Evolutionary conservation across 208 protist species (phyloP).

Genomic region (Trypanosoma lewisi): DNA sequence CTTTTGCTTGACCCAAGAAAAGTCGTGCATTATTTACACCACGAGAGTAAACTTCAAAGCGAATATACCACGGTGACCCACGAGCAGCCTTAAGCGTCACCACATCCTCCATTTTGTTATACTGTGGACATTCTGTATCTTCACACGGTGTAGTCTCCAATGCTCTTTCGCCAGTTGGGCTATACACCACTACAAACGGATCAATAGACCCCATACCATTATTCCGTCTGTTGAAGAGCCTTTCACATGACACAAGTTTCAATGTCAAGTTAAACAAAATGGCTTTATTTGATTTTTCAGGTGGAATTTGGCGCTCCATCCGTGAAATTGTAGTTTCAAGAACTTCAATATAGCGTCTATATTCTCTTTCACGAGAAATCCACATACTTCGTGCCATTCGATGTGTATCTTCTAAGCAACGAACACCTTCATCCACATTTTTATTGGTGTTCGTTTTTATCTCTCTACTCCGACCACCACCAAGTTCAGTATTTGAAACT

Average conservation of each 20-base stretch:
- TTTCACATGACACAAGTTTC: conserved; percentile 13
- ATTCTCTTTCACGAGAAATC: conserved; percentile 16
- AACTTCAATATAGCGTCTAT: conserved; percentile 16
- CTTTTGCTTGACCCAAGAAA: conserved; percentile 32
- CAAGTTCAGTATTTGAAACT: background rate
- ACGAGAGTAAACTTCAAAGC: conserved; percentile 29
- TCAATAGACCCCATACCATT: conserved; percentile 26
- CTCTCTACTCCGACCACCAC: background rate
- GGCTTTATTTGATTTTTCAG: conserved; percentile 8
- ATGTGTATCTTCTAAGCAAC: conserved; percentile 4
- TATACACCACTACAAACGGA: conserved; percentile 29
- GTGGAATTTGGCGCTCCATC: conserved; percentile 21
- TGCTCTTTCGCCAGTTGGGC: conserved; percentile 23
- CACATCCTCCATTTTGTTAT: conserved; percentile 17
- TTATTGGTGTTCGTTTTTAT: background rate
- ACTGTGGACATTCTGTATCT: conserved; percentile 28
- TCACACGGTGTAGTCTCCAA: conserved; percentile 27
- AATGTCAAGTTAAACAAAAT: conserved; percentile 22
- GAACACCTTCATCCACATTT: conserved; percentile 5
- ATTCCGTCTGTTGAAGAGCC: conserved; percentile 21
- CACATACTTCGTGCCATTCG: conserved; percentile 10
- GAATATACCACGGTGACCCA: conserved; percentile 24
- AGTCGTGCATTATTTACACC: conserved; percentile 17
- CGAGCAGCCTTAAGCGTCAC: conserved; percentile 21
- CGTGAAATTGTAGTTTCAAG: conserved; percentile 17